Evolutionary conservation across 306 rosid genomes (phyloP), one percentile per base, ranked within the genome.

Genomic region (Fragaria ananassa): DNA sequence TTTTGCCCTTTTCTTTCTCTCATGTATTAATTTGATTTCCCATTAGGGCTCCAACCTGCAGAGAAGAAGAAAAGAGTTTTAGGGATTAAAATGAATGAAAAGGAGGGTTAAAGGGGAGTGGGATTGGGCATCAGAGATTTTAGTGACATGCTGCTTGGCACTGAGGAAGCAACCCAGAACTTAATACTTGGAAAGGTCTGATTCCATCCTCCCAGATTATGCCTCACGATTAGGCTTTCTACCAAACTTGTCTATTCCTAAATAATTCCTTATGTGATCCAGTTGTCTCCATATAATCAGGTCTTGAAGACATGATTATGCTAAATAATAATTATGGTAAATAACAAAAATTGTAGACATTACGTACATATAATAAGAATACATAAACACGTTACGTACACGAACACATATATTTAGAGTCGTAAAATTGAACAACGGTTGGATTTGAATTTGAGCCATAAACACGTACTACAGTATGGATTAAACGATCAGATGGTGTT

Each of bases 211-310:
- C 77, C 18, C 31, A 58, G 25, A 74, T 57, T 63, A 74, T 74
- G 77, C 57, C 56, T 25, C 31, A 31, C 49, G 34, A 74, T 61
- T 74, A 29, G 78, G 78, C 78, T 45, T 74, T 45, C n/a, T 44
- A 45, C 60, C 21, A 11, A 74, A 19, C 70, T 61, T 74, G 57
- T 61, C 70, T 19, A 6, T 74, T 74, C 62, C 47, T 74, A 74
- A 29, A 61, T 37, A 10, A 61, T 50, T 74, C 70, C 46, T 2
- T 60, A 27, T 10, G 1, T 15, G 47, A 60, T 45, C 46, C 58
- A 60, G 54, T 61, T 74, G 70, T 74, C 58, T 61, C 34, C 19
- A 23, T 41, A 41, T 18, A 37, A 35, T 65, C 70, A 45, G 68
- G 6, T 35, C 39, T 35, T 35, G 39, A 35, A 35, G 39, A 35